Evolutionary conservation across 2,329 filamentous ascomycete species (phyloP).

Genomic region (Cordyceps cicadae): DNA sequence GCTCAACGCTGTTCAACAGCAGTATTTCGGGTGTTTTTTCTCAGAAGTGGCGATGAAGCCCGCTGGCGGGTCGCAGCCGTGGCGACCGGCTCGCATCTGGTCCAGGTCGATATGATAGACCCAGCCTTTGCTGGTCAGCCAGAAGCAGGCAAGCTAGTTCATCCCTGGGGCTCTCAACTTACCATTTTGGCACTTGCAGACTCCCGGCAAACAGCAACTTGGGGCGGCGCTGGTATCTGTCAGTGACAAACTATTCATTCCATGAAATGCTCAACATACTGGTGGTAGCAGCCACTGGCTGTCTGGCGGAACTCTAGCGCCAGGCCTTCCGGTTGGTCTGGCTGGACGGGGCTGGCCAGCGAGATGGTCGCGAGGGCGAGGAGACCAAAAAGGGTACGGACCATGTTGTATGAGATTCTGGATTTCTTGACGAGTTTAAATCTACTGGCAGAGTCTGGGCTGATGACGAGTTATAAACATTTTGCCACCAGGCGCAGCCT

Average conservation of each 20-base stretch:
- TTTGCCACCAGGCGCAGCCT: background rate
- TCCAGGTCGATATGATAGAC: background rate
- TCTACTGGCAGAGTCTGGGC: background rate
- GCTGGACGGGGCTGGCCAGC: background rate
- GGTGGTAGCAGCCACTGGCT: background rate
- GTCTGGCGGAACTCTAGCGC: background rate
- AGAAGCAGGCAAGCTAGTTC: background rate
- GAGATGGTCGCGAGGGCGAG: background rate
- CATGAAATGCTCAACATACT: background rate
- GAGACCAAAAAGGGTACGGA: background rate
- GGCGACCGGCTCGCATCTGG: background rate
- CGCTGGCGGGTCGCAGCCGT: conserved; percentile 3
- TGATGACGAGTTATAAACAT: background rate
- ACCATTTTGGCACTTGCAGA: background rate
- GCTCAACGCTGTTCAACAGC: background rate
- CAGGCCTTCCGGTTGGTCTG: background rate
- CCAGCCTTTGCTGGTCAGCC: background rate
- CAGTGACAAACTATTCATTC: background rate
- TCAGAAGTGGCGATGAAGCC: too few species aligned
- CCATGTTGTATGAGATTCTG: background rate
- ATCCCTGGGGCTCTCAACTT: background rate
- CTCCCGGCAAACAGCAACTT: background rate
- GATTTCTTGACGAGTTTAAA: background rate
- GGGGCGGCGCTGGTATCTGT: background rate
- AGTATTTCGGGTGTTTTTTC: background rate